Percentiles rank a stretch among this genome's conserved stretches.
These are phyloP conservation scores for Lepiota venenata DNA, from an alignment of 768 basidiomycete genomes.

Conservation along the genomic window DNA sequence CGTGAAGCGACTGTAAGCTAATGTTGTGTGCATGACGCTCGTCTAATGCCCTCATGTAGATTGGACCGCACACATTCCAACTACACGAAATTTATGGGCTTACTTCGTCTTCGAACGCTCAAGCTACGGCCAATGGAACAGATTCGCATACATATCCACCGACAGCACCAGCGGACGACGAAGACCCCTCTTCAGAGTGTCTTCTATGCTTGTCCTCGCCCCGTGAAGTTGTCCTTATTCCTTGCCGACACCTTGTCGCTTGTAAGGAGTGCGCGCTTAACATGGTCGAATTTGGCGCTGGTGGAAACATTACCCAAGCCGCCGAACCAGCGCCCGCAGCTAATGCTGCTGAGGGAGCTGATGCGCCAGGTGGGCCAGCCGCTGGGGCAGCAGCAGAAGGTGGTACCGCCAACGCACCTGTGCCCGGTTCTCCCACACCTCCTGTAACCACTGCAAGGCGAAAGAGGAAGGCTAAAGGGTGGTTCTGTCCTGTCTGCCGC, in stretches of 20 bases:
- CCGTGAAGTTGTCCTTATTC: conserved; percentile 88
- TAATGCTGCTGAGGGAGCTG: conserved; percentile 24
- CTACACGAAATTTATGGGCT: conserved; percentile 95
- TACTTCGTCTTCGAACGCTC: conserved; percentile 48
- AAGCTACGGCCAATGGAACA: conserved; percentile 26
- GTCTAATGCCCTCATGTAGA: conserved; percentile 37
- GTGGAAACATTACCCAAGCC: conserved; percentile 74
- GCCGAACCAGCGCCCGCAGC: conserved; percentile 35
- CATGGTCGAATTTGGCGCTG: conserved; percentile 97
- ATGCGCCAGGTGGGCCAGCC: conserved; percentile 34
- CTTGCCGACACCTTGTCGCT: conserved; percentile 91
- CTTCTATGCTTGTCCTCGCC: conserved; percentile 87
- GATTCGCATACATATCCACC: conserved; percentile 34
- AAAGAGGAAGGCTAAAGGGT: conserved; percentile 93
- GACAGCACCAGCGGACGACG: conserved; percentile 45
- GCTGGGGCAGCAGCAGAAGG: conserved; percentile 22
- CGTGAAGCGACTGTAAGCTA: conserved; percentile 75
- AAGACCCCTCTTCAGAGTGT: conserved; percentile 83
- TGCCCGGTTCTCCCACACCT: conserved; percentile 24
- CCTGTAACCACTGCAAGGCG: conserved; percentile 49
- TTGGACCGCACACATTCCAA: conserved; percentile 92
- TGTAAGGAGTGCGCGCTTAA: conserved; percentile 95
- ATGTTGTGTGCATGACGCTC: conserved; percentile 5
- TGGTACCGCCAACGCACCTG: conserved; percentile 20
- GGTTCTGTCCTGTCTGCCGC: conserved; percentile 96